A percentile compares a stretch with the other conserved stretches of the same genome.
phyloP scores from a whole-genome alignment of 768 basidiomycete genomes.

The Lentinula detonsa region DNA sequence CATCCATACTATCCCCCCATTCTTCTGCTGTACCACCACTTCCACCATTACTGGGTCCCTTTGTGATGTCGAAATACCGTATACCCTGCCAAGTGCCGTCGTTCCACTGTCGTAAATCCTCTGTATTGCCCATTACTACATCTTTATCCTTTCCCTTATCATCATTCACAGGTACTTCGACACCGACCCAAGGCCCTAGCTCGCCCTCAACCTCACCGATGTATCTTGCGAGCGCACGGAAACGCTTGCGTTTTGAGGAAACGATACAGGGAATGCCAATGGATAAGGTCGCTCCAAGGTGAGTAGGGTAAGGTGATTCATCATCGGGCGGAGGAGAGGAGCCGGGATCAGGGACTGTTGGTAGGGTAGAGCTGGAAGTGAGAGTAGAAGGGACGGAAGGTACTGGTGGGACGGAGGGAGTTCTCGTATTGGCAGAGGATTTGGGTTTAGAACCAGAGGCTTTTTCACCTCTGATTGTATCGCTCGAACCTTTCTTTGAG shows the following conservation, averaged over 20 bases:
- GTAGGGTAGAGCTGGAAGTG: neutral
- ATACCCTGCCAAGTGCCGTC: conserved; percentile 81
- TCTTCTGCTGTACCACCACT: conserved; percentile 21
- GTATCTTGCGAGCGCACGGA: conserved; percentile 83
- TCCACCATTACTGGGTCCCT: conserved; percentile 28
- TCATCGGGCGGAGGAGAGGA: conserved; percentile 9
- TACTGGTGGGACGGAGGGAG: neutral
- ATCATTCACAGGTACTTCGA: conserved; percentile 76
- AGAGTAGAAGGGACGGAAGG: neutral
- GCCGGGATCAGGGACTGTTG: neutral
- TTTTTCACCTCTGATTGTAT: conserved; percentile 21
- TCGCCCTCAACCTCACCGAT: conserved; percentile 85
- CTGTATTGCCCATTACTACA: conserved; percentile 7
- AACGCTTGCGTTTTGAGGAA: conserved; percentile 73
- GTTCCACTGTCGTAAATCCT: conserved; percentile 62
- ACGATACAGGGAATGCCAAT: conserved; percentile 91
- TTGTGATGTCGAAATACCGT: conserved; percentile 71
- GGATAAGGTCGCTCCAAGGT: conserved; percentile 58
- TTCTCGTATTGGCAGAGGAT: neutral
- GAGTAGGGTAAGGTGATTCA: conserved; percentile 11
- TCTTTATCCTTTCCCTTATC: conserved; percentile 26
- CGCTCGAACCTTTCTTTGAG: conserved; percentile 28
- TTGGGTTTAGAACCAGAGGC: neutral
- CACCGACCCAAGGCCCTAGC: conserved; percentile 82
- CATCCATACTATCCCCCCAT: conserved; percentile 32